Percentiles rank a stretch among this genome's conserved stretches.
Evolutionary conservation across 768 basidiomycete genomes (phyloP).

Genomic region (Suillus sp.): DNA sequence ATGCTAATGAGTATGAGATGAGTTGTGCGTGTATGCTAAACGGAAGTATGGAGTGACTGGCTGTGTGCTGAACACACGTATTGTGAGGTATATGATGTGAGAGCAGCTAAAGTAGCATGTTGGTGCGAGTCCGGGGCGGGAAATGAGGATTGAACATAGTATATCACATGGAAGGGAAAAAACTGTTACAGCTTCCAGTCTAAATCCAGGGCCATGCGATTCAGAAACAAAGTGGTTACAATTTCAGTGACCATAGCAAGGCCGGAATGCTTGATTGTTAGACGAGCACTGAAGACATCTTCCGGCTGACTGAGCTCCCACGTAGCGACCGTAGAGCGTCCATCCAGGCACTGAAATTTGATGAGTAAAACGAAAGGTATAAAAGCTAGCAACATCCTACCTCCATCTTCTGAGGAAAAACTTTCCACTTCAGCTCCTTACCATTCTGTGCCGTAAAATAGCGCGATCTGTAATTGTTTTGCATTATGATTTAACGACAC

Average conservation of each 20-base stretch:
- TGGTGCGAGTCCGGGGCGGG: neutral
- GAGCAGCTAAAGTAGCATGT: neutral
- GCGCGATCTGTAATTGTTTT: slow-evolving; percentile 51
- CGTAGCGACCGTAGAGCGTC: slow-evolving; percentile 58
- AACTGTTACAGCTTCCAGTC: slow-evolving; percentile 45
- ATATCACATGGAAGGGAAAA: slow-evolving; percentile 1
- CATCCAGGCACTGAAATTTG: slow-evolving; percentile 59
- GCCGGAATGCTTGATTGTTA: slow-evolving; percentile 59
- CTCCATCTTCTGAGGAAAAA: slow-evolving; percentile 65
- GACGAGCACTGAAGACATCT: slow-evolving; percentile 58
- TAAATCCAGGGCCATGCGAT: slow-evolving; percentile 65
- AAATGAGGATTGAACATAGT: slow-evolving; percentile 3
- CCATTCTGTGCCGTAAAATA: slow-evolving; percentile 75
- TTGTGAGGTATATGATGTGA: slow-evolving; percentile 9
- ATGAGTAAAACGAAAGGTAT: slow-evolving; percentile 7
- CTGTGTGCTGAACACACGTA: slow-evolving; percentile 5
- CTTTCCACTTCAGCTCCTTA: slow-evolving; percentile 76
- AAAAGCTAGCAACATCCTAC: slow-evolving; percentile 38
- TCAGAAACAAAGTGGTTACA: slow-evolving; percentile 71
- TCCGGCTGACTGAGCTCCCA: slow-evolving; percentile 67
- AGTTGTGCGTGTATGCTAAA: slow-evolving; percentile 20
- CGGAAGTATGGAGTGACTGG: slow-evolving; percentile 8
- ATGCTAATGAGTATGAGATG: slow-evolving; percentile 6
- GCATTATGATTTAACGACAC: neutral
- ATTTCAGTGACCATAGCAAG: slow-evolving; percentile 74